These are phyloP conservation scores for Ministeria vibrans DNA, from an alignment of 78 protist species.

Conservation along the genomic window DNA sequence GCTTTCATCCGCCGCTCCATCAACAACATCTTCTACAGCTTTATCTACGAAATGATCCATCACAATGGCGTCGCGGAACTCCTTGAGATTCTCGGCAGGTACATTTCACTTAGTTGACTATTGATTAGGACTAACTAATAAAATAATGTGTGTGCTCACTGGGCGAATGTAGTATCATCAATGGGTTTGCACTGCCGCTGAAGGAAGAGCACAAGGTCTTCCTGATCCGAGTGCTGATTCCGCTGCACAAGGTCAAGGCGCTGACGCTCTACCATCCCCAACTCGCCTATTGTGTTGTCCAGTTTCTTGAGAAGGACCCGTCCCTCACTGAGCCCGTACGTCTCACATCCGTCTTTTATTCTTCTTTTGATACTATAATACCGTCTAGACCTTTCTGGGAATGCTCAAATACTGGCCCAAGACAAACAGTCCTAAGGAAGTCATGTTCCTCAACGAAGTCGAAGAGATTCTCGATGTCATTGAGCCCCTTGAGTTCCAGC, in stretches of 20 bases:
- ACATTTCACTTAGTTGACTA: not conserved
- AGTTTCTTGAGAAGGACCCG: slow-evolving; percentile 76
- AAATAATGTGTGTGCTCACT: not conserved
- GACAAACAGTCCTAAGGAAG: slow-evolving; percentile 59
- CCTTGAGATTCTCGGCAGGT: slow-evolving; percentile 72
- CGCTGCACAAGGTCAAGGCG: slow-evolving; percentile 5
- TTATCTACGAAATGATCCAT: slow-evolving; percentile 56
- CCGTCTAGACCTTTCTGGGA: too few relatives aligned
- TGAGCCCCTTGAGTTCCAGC: slow-evolving; percentile 31
- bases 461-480: slow-evolving; percentile 72
- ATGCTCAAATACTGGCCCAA: slow-evolving; percentile 65
- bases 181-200: slow-evolving; percentile 93
- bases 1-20: slow-evolving; percentile 81
- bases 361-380: too few relatives aligned
- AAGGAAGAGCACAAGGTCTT: slow-evolving; percentile 88
- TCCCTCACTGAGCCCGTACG: slow-evolving; percentile 10
- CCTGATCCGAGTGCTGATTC: slow-evolving; percentile 49
- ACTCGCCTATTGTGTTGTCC: slow-evolving; percentile 79
- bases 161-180: slow-evolving; percentile 70
- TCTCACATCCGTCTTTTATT: not conserved
- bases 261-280: slow-evolving; percentile 63
- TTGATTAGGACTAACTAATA: not conserved
- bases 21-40: slow-evolving; percentile 68
- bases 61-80: slow-evolving; percentile 89
- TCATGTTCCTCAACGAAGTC: slow-evolving; percentile 66